phyloP scores from a whole-genome alignment of 2,329 filamentous ascomycete genomes.

The Aspergillus novoparasiticus region DNA sequence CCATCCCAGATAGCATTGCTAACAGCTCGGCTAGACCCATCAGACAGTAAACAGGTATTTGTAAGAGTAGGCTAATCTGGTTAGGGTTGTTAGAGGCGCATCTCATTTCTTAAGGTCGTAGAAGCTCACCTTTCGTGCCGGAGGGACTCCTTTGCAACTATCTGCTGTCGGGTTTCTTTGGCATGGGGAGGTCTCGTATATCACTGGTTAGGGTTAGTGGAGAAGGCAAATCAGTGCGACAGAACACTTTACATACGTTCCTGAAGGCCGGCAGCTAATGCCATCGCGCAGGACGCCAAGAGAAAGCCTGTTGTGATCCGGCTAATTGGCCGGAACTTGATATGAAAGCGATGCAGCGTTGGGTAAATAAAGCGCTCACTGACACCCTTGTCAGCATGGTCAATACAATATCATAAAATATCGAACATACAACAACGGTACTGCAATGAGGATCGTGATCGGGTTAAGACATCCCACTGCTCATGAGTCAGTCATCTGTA shows the following conservation, averaged over 20 bases:
- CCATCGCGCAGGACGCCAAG: neutral
- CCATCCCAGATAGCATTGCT: slow-evolving; percentile 5
- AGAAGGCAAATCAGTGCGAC: fast-evolving
- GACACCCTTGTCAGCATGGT: neutral
- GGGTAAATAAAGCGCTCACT: neutral
- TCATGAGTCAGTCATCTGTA: neutral
- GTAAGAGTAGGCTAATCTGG: neutral
- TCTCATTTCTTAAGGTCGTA: too few relatives aligned
- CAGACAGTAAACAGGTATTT: neutral
- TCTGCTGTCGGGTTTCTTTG: neutral
- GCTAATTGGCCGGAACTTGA: neutral
- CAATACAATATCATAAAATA: neutral
- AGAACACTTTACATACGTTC: neutral
- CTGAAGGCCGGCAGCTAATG: neutral
- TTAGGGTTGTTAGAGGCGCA: neutral
- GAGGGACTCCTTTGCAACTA: neutral
- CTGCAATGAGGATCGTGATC: neutral
- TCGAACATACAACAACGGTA: neutral
- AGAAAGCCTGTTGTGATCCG: neutral
- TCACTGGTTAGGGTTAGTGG: slow-evolving; percentile 1
- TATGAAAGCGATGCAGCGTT: neutral
- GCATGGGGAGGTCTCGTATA: slow-evolving; percentile 2
- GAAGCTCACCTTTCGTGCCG: neutral
- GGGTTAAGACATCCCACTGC: neutral
- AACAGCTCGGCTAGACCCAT: slow-evolving; percentile 5